Evolutionary conservation across 805 yeast genomes (phyloP).

Genomic region (Pichia heedii): DNA sequence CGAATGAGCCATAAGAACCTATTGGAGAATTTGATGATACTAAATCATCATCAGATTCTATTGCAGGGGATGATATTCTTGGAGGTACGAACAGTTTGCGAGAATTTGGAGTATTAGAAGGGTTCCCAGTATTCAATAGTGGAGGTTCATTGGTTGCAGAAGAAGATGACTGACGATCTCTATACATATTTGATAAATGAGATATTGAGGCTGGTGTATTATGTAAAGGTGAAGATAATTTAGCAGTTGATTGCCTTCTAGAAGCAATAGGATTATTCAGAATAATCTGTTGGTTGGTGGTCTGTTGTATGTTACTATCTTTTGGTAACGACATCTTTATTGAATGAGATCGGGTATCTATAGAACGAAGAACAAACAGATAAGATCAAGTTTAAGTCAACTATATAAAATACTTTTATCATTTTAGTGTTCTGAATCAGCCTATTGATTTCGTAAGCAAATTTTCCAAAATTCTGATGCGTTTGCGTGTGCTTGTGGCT

Average conservation of each 20-base stretch:
- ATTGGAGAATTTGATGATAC: neutral
- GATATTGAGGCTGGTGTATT: slow-evolving; percentile 10
- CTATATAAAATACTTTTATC: too few species aligned
- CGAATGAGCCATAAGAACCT: slow-evolving; percentile 19
- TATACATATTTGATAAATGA: slow-evolving; percentile 4
- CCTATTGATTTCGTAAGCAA: too few species aligned
- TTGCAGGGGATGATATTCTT: slow-evolving; percentile 14
- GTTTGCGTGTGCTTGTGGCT: too few species aligned
- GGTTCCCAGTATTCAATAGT: neutral
- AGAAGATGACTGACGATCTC: slow-evolving; percentile 16
- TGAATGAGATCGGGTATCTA: too few species aligned
- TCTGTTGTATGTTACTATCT: neutral
- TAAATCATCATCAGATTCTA: slow-evolving; percentile 12
- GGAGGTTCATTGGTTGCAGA: slow-evolving; percentile 12
- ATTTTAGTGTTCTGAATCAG: too few species aligned
- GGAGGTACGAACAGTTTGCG: neutral
- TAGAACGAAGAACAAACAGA: too few species aligned
- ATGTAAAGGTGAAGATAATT: slow-evolving; percentile 23
- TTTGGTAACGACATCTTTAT: neutral
- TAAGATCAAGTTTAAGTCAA: too few species aligned
- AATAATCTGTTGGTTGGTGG: too few species aligned
- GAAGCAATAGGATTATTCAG: slow-evolving; percentile 8
- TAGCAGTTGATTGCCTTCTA: slow-evolving; percentile 28
- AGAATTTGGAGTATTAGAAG: slow-evolving; percentile 4
- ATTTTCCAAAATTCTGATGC: too few species aligned